A percentile compares a stretch with the other conserved stretches of the same genome.
Conservation (phyloP, 108 stramenopile species). For the Stephanodiscus minutulus region DNA sequence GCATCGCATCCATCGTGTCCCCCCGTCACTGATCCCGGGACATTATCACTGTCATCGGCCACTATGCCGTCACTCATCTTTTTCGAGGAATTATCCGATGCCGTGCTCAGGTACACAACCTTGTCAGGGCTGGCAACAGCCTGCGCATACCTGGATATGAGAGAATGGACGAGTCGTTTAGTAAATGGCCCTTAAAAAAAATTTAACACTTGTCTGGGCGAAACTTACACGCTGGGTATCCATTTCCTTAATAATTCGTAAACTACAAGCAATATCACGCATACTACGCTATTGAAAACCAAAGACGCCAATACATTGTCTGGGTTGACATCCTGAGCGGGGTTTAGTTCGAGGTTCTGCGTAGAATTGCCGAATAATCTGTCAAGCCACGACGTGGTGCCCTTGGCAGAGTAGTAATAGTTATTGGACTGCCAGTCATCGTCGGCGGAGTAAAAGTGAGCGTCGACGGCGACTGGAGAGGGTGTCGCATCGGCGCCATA, state of each 20-base stretch:
- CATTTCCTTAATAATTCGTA: constrained; percentile 75
- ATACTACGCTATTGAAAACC: constrained; percentile 68
- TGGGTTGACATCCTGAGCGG: constrained; percentile 68
- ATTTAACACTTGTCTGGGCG: constrained; percentile 47
- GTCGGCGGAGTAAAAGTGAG: not conserved
- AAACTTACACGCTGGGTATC: constrained; percentile 80
- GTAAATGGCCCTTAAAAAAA: constrained; percentile 8
- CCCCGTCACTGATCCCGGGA: not conserved
- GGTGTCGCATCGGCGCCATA: not conserved
- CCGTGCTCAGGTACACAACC: not conserved
- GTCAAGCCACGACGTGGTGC: constrained; percentile 7
- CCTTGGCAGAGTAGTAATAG: not conserved
- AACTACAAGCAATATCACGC: constrained; percentile 59
- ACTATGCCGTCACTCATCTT: constrained; percentile 1
- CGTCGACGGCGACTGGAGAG: not conserved
- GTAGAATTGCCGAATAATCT: constrained; percentile 27
- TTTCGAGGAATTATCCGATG: constrained; percentile 6
- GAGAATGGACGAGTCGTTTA: too few relatives aligned
- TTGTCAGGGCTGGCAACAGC: not conserved
- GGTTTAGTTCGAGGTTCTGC: constrained; percentile 15
- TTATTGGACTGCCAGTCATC: not conserved
- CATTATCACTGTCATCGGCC: constrained; percentile 6
- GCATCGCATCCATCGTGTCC: not conserved
- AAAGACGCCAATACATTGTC: constrained; percentile 73
- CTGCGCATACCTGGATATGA: too few relatives aligned